Conservation (phyloP, 805 yeast genomes). For the Pichia kluyveri region DNA sequence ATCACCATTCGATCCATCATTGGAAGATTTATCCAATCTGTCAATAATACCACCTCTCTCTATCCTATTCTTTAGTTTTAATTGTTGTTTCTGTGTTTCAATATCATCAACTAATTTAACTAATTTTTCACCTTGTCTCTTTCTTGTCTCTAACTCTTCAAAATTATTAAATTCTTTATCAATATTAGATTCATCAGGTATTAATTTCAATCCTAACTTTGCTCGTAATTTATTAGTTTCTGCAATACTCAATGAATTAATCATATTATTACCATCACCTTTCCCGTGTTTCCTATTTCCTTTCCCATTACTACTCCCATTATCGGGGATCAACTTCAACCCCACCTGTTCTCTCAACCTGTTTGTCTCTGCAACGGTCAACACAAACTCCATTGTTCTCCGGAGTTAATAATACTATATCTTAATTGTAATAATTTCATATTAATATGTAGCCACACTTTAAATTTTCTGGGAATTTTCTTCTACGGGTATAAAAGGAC, state of each 20-base stretch:
- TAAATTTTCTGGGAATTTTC: too few relatives aligned
- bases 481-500: too few relatives aligned
- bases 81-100: slow-evolving; percentile 10
- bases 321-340: slow-evolving; percentile 37
- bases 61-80: slow-evolving; percentile 16
- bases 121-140: too few relatives aligned
- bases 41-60: slow-evolving; percentile 20
- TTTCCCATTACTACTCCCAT: background rate
- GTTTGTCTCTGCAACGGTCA: slow-evolving; percentile 41
- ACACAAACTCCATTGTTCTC: slow-evolving; percentile 3
- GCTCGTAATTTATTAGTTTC: slow-evolving; percentile 39
- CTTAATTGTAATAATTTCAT: too few relatives aligned
- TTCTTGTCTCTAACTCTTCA: slow-evolving; percentile 26
- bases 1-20: slow-evolving; percentile 7
- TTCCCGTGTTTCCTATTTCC: too few relatives aligned
- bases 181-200: slow-evolving; percentile 32
- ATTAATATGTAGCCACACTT: too few relatives aligned
- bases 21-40: slow-evolving; percentile 15
- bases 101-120: slow-evolving; percentile 10
- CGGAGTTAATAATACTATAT: too few relatives aligned
- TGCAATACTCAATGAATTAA: slow-evolving; percentile 25
- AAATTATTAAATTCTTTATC: slow-evolving; percentile 31
- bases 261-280: too few relatives aligned
- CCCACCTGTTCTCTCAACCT: slow-evolving; percentile 35
- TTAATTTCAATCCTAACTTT: slow-evolving; percentile 34